These are phyloP conservation scores for Achaetomiella virescens DNA, from an alignment of 495 filamentous ascomycete species.

Conservation along the genomic window DNA sequence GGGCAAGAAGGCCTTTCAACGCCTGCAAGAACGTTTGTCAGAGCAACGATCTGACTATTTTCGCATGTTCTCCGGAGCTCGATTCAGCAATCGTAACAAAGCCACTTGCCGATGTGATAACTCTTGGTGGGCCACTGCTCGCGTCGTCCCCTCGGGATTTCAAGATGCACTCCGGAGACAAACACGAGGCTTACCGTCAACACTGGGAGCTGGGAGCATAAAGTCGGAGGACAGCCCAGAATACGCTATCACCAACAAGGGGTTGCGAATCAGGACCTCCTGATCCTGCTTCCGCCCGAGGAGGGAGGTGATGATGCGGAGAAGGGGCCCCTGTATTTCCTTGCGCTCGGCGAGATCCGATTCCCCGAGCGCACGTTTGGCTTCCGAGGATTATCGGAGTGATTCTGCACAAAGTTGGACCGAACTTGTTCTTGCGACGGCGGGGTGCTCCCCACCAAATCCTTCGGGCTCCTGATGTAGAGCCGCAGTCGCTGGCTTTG, in stretches of 20 bases:
- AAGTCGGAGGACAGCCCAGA: background rate
- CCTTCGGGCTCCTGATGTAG: too few relatives aligned
- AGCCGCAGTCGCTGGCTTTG: too few relatives aligned
- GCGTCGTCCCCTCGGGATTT: background rate
- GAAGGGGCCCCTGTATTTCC: background rate
- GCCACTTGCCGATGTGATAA: background rate
- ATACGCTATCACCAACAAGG: background rate
- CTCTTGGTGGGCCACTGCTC: too few relatives aligned
- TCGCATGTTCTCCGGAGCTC: background rate
- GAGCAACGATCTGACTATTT: background rate
- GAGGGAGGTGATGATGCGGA: background rate
- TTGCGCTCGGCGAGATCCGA: background rate
- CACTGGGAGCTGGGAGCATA: background rate
- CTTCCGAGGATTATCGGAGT: background rate
- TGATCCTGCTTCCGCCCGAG: background rate
- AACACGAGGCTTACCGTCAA: background rate
- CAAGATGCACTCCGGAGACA: background rate
- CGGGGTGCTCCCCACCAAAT: background rate
- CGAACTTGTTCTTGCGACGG: background rate
- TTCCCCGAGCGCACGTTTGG: background rate
- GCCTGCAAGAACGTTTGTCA: background rate
- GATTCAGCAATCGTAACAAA: background rate
- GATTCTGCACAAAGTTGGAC: background rate
- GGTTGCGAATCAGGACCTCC: background rate
- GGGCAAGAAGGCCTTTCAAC: background rate